A percentile compares a stretch with the other conserved stretches of the same genome.
Evolutionary conservation across 345 rosid genomes (phyloP).

Genomic region (Populus tremula): DNA sequence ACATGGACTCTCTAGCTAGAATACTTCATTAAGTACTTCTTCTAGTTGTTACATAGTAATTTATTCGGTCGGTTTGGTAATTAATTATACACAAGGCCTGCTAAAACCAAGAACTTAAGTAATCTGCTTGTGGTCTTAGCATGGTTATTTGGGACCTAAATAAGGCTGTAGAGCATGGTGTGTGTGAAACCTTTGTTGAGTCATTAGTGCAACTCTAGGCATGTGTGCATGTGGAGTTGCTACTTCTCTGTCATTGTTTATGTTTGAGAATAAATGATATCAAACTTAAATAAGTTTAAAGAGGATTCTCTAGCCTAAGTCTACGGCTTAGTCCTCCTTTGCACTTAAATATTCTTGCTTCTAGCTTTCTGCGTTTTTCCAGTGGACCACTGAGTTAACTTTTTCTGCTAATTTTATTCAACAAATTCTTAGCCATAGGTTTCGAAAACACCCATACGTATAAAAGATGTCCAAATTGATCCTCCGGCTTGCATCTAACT

Average conservation of each 20-base stretch:
- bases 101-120: constrained; percentile 13
- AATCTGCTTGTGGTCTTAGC: neutral
- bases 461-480: constrained; percentile 3
- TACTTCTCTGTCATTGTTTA: constrained; percentile 32
- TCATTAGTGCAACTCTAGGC: constrained; percentile 34
- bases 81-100: constrained; percentile 12
- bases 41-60: constrained; percentile 2
- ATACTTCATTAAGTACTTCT: constrained; percentile 2
- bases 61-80: constrained; percentile 6
- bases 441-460: neutral
- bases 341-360: constrained; percentile 15
- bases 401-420: constrained; percentile 12
- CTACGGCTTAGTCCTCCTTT: constrained; percentile 34
- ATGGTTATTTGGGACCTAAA: constrained; percentile 21
- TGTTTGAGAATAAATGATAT: constrained; percentile 33
- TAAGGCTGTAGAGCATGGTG: constrained; percentile 20
- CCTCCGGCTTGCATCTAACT: neutral
- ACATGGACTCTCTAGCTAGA: constrained; percentile 38
- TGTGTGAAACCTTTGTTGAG: constrained; percentile 21
- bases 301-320: constrained; percentile 37
- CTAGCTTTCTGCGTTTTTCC: constrained; percentile 33
- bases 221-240: constrained; percentile 50
- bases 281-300: constrained; percentile 28
- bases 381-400: constrained; percentile 38
- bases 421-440: neutral